phyloP scores from a whole-genome alignment of 345 rosid genomes.

The Psidium friedrichsthalianum region DNA sequence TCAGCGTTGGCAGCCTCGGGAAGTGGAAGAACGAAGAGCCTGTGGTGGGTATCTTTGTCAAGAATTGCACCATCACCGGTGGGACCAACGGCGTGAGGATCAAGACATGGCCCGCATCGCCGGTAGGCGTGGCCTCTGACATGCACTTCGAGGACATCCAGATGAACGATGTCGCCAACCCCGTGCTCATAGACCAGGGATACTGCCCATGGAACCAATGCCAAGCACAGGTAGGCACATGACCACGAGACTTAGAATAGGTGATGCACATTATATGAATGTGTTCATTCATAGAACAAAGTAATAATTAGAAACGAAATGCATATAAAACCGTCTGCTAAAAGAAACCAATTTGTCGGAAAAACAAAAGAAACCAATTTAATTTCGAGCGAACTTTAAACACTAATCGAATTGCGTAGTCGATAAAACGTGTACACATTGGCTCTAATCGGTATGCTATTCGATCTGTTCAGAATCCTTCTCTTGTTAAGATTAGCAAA shows the following conservation, averaged over 20 bases:
- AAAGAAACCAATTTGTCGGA: not conserved
- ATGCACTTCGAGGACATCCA: conserved; percentile 22
- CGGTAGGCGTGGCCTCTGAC: conserved; percentile 6
- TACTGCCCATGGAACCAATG: conserved; percentile 9
- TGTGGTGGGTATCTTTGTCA: conserved; percentile 19
- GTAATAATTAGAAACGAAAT: not conserved
- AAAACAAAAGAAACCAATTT: not conserved
- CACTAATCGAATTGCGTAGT: too few species aligned
- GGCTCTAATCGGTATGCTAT: not conserved
- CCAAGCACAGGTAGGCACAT: not conserved
- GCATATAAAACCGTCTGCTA: not conserved
- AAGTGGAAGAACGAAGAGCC: conserved; percentile 19
- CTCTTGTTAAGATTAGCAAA: conserved; percentile 12
- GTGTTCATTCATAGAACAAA: not conserved
- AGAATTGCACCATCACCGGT: conserved; percentile 9
- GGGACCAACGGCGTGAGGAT: conserved; percentile 36
- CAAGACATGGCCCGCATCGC: conserved; percentile 45
- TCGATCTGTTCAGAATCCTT: not conserved
- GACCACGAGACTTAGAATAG: not conserved
- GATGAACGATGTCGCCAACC: conserved; percentile 16
- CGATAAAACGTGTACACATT: not conserved
- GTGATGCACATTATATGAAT: not conserved
- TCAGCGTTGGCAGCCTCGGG: conserved; percentile 53
- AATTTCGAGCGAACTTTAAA: not conserved
- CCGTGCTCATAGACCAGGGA: conserved; percentile 29